Percentiles rank a stretch among this genome's conserved stretches.
Evolutionary conservation across 1,139 yeast species (phyloP).

Genomic region (Ogataea hybrid): DNA sequence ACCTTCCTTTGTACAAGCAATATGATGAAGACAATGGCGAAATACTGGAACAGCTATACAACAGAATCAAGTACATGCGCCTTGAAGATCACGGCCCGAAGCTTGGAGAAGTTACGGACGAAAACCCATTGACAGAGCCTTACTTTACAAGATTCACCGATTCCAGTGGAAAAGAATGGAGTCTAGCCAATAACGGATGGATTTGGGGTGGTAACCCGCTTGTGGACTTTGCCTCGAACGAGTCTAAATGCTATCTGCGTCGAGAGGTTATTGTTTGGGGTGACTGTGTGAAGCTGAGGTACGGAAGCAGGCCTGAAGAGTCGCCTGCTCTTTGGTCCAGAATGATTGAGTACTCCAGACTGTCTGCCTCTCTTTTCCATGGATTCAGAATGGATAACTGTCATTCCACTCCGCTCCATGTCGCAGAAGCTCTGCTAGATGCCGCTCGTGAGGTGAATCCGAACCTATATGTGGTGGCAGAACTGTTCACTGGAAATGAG

Average conservation of each 20-base stretch:
- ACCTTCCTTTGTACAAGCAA: constrained; percentile 65
- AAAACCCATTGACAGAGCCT: constrained; percentile 72
- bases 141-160: constrained; percentile 75
- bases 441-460: constrained; percentile 85
- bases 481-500: constrained; percentile 89
- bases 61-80: constrained; percentile 73
- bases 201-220: constrained; percentile 97
- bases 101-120: constrained; percentile 58
- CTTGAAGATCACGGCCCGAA: constrained; percentile 80
- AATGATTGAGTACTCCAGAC: constrained; percentile 74
- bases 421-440: constrained; percentile 85
- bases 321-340: constrained; percentile 89
- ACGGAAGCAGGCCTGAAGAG: constrained; percentile 73
- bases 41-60: constrained; percentile 66
- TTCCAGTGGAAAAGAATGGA: constrained; percentile 55
- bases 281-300: constrained; percentile 93
- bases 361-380: constrained; percentile 73
- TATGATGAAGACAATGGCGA: constrained; percentile 71
- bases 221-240: constrained; percentile 83
- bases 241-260: constrained; percentile 78
- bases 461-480: constrained; percentile 89
- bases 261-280: too few species aligned
- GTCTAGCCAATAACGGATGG: constrained; percentile 96
- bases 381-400: constrained; percentile 95
- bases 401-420: constrained; percentile 96